Conservation (phyloP, 192 early-diverging fungal species). For the Gamsiella multidivaricata region DNA sequence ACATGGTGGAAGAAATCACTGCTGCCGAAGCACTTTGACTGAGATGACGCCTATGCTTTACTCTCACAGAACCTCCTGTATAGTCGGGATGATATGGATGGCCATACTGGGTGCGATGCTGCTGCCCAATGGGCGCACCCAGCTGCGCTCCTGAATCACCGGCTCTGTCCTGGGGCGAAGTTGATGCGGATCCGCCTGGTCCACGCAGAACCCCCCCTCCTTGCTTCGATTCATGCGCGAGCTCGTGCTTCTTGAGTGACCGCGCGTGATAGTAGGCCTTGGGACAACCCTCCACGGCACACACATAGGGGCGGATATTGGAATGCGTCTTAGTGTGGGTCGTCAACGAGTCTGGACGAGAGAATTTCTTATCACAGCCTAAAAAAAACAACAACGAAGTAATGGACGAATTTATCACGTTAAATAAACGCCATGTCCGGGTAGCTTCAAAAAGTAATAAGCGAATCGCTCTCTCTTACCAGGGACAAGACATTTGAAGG, state of each 20-base stretch:
- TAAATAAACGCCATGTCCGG: too few relatives aligned
- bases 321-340: conserved; percentile 70
- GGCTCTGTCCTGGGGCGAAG: conserved; percentile 3
- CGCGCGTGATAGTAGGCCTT: conserved; percentile 74
- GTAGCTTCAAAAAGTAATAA: too few relatives aligned
- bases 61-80: conserved; percentile 17
- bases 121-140: neutral
- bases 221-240: conserved; percentile 55
- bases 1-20: neutral
- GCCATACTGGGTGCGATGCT: conserved; percentile 22
- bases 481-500: conserved; percentile 69
- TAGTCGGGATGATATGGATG: conserved; percentile 41
- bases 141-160: conserved; percentile 1
- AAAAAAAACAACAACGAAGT: conserved; percentile 1
- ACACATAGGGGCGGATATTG: conserved; percentile 66
- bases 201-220: conserved; percentile 16
- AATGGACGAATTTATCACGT: too few relatives aligned
- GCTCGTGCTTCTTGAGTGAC: conserved; percentile 72
- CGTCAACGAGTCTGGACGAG: conserved; percentile 59
- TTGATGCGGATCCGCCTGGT: conserved; percentile 12
- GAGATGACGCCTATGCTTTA: conserved; percentile 39
- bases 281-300: conserved; percentile 59
- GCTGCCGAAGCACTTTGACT: conserved; percentile 27
- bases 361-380: conserved; percentile 62
- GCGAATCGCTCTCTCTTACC: conserved; percentile 26